These are phyloP conservation scores for Rutstroemia sp. DNA, from an alignment of 2,329 filamentous ascomycete species.

Conservation along the genomic window DNA sequence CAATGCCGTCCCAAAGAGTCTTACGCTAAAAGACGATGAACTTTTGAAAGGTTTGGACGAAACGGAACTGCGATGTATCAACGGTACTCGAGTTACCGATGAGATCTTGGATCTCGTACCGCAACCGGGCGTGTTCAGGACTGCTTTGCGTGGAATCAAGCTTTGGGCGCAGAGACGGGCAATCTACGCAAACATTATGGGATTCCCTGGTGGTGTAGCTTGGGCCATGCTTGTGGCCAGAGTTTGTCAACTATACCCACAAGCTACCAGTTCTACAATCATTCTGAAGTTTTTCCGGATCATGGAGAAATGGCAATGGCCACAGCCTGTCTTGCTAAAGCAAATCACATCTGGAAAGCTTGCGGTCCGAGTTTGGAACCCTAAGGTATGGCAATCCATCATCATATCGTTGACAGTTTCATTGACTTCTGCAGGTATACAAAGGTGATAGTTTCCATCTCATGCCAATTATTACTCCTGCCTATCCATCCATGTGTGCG, in stretches of 20 bases:
- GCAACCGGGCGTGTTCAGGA: constrained; percentile 80
- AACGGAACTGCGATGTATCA: constrained; percentile 78
- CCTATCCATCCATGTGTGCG: constrained; percentile 95
- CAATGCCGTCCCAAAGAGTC: constrained; percentile 62
- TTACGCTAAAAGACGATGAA: constrained; percentile 75
- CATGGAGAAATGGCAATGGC: constrained; percentile 89
- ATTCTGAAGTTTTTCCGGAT: constrained; percentile 93
- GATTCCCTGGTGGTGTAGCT: constrained; percentile 91
- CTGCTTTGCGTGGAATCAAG: constrained; percentile 87
- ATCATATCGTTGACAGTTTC: constrained; percentile 12
- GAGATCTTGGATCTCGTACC: constrained; percentile 86
- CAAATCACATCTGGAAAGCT: constrained; percentile 75
- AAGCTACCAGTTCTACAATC: constrained; percentile 80
- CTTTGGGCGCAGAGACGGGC: constrained; percentile 90
- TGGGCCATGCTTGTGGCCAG: constrained; percentile 97
- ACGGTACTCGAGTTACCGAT: constrained; percentile 89
- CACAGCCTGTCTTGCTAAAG: constrained; percentile 85
- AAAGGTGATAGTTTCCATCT: constrained; percentile 67
- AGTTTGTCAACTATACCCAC: constrained; percentile 92
- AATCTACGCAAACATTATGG: constrained; percentile 93
- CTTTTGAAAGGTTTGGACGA: constrained; percentile 83
- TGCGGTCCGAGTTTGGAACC: constrained; percentile 89
- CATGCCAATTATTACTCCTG: constrained; percentile 97
- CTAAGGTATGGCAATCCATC: constrained; percentile 51
- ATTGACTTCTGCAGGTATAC: constrained; percentile 19